These are phyloP conservation scores for Salix caprea DNA, from an alignment of 345 rosid genomes.

Conservation along the genomic window DNA sequence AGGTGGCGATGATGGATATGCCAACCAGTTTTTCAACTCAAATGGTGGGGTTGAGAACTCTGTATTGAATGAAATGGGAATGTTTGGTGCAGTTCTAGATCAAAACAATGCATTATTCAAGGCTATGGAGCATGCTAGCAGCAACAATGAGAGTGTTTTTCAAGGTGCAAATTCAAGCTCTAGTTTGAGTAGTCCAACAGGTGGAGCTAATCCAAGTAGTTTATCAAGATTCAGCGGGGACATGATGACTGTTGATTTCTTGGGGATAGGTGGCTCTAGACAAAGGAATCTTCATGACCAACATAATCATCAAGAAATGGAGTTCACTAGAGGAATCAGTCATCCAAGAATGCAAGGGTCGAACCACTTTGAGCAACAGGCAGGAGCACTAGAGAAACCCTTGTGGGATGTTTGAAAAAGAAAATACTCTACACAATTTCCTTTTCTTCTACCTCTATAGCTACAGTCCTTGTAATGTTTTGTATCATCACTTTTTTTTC, in stretches of 20 bases:
- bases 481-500: neutral
- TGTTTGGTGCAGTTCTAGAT: slow-evolving; percentile 22
- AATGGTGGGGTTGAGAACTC: neutral
- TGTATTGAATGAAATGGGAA: slow-evolving; percentile 7
- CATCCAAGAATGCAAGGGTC: slow-evolving; percentile 21
- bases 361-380: slow-evolving; percentile 37
- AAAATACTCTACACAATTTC: neutral
- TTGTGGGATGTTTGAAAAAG: slow-evolving; percentile 35
- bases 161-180: slow-evolving; percentile 12
- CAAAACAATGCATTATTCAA: slow-evolving; percentile 19
- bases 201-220: slow-evolving; percentile 6
- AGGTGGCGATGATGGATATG: slow-evolving; percentile 1
- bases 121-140: slow-evolving; percentile 7
- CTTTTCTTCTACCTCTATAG: neutral
- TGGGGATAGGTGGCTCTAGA: slow-evolving; percentile 50
- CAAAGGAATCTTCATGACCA: slow-evolving; percentile 25
- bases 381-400: slow-evolving; percentile 31
- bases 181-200: neutral
- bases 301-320: slow-evolving; percentile 26
- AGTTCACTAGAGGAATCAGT: slow-evolving; percentile 20
- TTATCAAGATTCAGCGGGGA: slow-evolving; percentile 27
- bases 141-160: slow-evolving; percentile 3
- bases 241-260: slow-evolving; percentile 53
- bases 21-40: slow-evolving; percentile 21
- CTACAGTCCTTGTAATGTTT: neutral